Conservation (phyloP, 805 yeast species). For the Candida andamanensis region DNA sequence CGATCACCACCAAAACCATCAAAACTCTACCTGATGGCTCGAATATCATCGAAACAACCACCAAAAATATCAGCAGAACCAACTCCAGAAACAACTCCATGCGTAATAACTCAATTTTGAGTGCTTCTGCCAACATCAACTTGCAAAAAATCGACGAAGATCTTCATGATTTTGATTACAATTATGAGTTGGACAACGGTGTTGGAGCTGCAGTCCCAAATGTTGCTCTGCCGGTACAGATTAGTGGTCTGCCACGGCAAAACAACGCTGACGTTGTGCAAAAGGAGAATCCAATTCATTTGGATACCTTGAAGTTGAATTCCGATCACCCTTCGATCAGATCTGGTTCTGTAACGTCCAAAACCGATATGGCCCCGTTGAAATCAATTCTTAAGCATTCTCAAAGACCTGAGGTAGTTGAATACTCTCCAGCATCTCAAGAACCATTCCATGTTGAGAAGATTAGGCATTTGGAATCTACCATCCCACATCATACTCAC, state of each 20-base stretch:
- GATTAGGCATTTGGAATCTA: too few relatives aligned
- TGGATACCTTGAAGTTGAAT: conserved; percentile 5
- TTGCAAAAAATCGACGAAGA: conserved; percentile 39
- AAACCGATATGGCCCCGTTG: conserved; percentile 18
- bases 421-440: neutral
- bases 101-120: conserved; percentile 19
- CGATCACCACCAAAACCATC: conserved; percentile 36
- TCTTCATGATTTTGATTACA: conserved; percentile 38
- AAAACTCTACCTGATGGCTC: conserved; percentile 38
- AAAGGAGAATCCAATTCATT: too few relatives aligned
- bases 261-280: conserved; percentile 5
- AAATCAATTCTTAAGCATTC: conserved; percentile 32
- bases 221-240: too few relatives aligned
- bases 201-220: conserved; percentile 2
- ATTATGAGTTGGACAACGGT: conserved; percentile 29
- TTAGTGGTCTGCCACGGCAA: neutral
- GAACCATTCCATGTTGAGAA: neutral
- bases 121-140: conserved; percentile 15
- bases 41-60: conserved; percentile 38
- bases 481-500: neutral
- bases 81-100: conserved; percentile 29
- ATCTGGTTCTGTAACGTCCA: conserved; percentile 6
- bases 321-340: conserved; percentile 5
- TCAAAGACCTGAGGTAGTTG: conserved; percentile 5
- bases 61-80: conserved; percentile 33